Evolutionary conservation across 2,329 filamentous ascomycete species (phyloP).

Genomic region (Ramularia endophylla): DNA sequence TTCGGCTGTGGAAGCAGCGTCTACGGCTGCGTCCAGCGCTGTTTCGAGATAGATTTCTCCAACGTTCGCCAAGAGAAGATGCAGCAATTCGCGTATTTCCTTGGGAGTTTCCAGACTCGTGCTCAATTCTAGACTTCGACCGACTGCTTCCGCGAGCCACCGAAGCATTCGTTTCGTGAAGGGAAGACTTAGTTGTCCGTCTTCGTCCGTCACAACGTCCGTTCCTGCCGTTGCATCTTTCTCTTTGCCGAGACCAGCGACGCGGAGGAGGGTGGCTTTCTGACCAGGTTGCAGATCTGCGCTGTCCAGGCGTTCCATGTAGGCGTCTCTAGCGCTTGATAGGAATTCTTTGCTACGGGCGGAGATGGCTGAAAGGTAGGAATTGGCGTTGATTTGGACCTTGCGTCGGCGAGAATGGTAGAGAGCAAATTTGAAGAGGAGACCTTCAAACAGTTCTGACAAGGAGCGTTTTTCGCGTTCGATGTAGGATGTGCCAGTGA

Average conservation of each 20-base stretch:
- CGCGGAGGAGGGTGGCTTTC: constrained; percentile 80
- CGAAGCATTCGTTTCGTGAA: constrained; percentile 97
- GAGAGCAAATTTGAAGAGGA: constrained; percentile 95
- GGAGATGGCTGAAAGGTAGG: constrained; percentile 87
- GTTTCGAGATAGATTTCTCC: constrained; percentile 72
- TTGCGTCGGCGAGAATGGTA: constrained; percentile 87
- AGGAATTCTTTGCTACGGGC: constrained; percentile 86
- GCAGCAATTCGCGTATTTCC: constrained; percentile 79
- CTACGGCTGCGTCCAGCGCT: constrained; percentile 62
- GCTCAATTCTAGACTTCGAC: constrained; percentile 84
- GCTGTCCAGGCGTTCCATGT: constrained; percentile 81
- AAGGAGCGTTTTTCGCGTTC: constrained; percentile 61
- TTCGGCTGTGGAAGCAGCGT: constrained; percentile 71
- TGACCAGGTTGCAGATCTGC: constrained; percentile 83
- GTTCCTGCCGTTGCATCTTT: constrained; percentile 48
- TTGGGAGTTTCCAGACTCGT: constrained; percentile 80
- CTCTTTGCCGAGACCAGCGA: constrained; percentile 74
- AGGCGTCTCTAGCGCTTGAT: constrained; percentile 81
- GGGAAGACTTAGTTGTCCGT: constrained; percentile 74
- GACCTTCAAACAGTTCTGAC: constrained; percentile 79
- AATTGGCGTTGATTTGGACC: constrained; percentile 58
- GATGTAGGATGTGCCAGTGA: constrained; percentile 59
- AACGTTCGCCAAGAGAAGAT: constrained; percentile 79
- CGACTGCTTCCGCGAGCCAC: constrained; percentile 93
- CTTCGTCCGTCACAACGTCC: constrained; percentile 84